Evolutionary conservation across 2,329 filamentous ascomycete genomes (phyloP), one percentile per base, ranked within the genome.

Genomic region (Fusarium pininemorale): DNA sequence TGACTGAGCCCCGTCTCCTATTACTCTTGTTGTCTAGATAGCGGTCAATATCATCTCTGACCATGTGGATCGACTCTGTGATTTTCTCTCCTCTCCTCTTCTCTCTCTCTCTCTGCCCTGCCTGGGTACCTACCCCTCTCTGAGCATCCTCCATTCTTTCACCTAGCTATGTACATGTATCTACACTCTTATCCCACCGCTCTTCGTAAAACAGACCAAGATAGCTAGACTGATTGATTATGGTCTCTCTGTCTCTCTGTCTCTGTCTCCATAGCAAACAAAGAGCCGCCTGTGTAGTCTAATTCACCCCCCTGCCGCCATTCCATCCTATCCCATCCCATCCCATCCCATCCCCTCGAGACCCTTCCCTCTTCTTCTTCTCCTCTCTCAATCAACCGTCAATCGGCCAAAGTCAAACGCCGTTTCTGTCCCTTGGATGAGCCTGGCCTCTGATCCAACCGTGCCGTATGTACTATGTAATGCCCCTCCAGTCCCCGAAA

Each of bases 211-310:
- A 18, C n/a, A 56, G 22, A 20, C 38, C 38, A 42, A 39, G 13
- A 39, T 22, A 56, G 28, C 56, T 50, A 50, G 50, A 14, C 28
- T 32, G 32, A 14, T 32, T 30, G 28, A n/a, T 20, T 35, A 39
- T n/a, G 28, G 58, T 42, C 15, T 32, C 30, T 32, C 32, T 32
- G 32, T 57, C n/a, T 42, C 30, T 47, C 28, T 37, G 22, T 57
- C 30, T 42, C 30, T 57, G 58, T 42, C 48, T 57, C 41, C 61
- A 37, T 58, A 44, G 42, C 37, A 50, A 64, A 55, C 59, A 66
- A 54, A 48, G 32, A 66, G 48, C 59, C 37, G 28, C 41, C 30
- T 28, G 30, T 35, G 16, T 28, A 24, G 48, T 56, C n/a, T 20
- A 41, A 41, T 64, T 18, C 28, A 38, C 12, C 50, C 44, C 61